Percentiles rank a stretch among this genome's conserved stretches.
These are phyloP conservation scores for Arabidopsis suecica DNA, from an alignment of 345 rosid genomes.

Conservation along the genomic window DNA sequence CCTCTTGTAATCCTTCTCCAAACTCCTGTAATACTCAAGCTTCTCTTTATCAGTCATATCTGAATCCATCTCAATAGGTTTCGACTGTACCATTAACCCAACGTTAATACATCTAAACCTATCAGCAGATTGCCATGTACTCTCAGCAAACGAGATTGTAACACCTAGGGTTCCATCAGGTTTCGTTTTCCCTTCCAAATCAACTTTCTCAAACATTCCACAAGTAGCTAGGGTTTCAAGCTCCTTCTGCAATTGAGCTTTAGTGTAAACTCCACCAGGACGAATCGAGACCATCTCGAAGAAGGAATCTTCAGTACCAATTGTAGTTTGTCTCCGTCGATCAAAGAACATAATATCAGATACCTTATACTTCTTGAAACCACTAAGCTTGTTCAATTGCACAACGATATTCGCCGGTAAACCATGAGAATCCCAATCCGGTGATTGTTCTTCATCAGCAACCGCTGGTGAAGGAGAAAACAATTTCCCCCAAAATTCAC, in stretches of 20 bases:
- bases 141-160: constrained; percentile 76
- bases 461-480: constrained; percentile 62
- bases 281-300: constrained; percentile 94
- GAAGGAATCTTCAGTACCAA: constrained; percentile 89
- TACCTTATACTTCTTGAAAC: constrained; percentile 79
- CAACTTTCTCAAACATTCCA: constrained; percentile 99
- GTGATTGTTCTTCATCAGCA: constrained; percentile 74
- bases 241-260: constrained; percentile 82
- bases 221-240: constrained; percentile 88
- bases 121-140: constrained; percentile 93
- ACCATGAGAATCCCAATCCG: constrained; percentile 92
- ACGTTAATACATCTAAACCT: constrained; percentile 90
- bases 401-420: constrained; percentile 84
- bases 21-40: constrained; percentile 75
- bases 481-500: constrained; percentile 62
- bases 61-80: constrained; percentile 83
- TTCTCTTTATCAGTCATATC: constrained; percentile 99
- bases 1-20: constrained; percentile 89
- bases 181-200: constrained; percentile 81
- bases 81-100: constrained; percentile 82
- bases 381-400: constrained; percentile 84
- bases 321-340: constrained; percentile 58
- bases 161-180: constrained; percentile 78
- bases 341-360: constrained; percentile 88
- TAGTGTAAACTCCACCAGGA: constrained; percentile 86